Conservation (phyloP, 1,139 yeast species). For the Candida anutae region DNA sequence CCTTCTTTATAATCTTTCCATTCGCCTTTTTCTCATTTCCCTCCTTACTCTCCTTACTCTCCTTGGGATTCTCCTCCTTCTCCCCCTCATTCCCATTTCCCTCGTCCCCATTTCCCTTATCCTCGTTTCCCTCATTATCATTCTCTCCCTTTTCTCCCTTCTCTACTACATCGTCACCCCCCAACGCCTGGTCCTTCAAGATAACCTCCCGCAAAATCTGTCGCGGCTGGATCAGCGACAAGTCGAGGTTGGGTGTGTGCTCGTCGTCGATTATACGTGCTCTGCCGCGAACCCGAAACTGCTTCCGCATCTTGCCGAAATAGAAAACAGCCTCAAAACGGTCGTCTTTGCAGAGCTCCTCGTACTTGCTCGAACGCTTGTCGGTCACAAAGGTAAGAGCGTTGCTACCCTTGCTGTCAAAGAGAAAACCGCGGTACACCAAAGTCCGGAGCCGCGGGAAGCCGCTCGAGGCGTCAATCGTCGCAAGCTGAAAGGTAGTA, state of each 20-base stretch:
- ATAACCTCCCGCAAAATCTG: constrained; percentile 9
- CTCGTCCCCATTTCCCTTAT: not conserved
- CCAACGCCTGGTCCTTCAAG: constrained; percentile 4
- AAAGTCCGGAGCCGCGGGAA: constrained; percentile 64
- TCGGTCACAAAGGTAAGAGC: constrained; percentile 69
- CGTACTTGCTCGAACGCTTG: constrained; percentile 55
- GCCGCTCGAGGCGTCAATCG: constrained; percentile 46
- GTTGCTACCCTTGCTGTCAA: constrained; percentile 60
- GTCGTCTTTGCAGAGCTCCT: constrained; percentile 44
- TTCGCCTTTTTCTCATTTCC: not conserved
- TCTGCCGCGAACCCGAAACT: constrained; percentile 64
- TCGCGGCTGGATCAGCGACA: constrained; percentile 19
- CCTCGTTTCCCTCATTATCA: not conserved
- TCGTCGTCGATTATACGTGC: constrained; percentile 41
- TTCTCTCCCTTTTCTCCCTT: not conserved
- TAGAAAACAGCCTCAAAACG: constrained; percentile 72
- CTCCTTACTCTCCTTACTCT: not conserved
- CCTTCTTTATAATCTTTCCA: not conserved
- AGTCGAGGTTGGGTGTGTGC: constrained; percentile 25
- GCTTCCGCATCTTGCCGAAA: constrained; percentile 53
- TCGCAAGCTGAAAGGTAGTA: constrained; percentile 59
- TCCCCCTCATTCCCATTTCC: not conserved
- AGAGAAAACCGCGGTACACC: constrained; percentile 68
- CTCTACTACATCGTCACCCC: not conserved
- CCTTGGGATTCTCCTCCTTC: not conserved